phyloP scores from a whole-genome alignment of 2,329 filamentous ascomycete genomes.

The Hypomyces perniciosus region DNA sequence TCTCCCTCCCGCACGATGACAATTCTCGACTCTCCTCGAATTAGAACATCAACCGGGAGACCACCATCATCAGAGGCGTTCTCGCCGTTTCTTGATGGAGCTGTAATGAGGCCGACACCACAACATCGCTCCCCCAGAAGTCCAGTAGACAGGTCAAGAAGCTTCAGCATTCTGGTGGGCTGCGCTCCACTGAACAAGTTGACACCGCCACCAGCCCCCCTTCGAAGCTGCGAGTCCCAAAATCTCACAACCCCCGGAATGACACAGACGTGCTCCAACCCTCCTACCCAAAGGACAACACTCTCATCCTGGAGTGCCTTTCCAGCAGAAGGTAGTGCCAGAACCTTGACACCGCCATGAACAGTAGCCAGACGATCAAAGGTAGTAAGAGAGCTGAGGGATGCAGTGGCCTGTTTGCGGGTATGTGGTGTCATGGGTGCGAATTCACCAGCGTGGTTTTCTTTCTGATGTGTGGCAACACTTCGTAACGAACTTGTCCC shows the following conservation, averaged over 20 bases:
- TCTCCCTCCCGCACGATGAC: constrained; percentile 50
- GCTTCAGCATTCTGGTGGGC: constrained; percentile 49
- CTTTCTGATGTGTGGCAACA: constrained; percentile 29
- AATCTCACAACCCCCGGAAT: constrained; percentile 51
- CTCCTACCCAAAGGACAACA: constrained; percentile 51
- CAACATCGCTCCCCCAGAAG: constrained; percentile 53
- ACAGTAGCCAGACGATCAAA: constrained; percentile 47
- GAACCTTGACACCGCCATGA: constrained; percentile 47
- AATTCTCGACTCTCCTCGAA: constrained; percentile 51
- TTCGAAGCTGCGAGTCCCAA: constrained; percentile 54
- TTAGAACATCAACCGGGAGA: constrained; percentile 47
- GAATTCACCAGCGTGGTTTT: constrained; percentile 43
- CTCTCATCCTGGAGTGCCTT: constrained; percentile 46
- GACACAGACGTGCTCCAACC: constrained; percentile 50
- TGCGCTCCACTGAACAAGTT: constrained; percentile 52
- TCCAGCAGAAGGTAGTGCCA: constrained; percentile 36
- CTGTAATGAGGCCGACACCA: constrained; percentile 41
- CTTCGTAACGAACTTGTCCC: constrained; percentile 50
- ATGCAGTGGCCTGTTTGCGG: constrained; percentile 45
- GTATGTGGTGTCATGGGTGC: constrained; percentile 60
- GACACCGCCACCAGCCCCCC: constrained; percentile 42
- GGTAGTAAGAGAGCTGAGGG: constrained; percentile 36
- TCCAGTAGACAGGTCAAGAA: constrained; percentile 47
- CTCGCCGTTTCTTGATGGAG: constrained; percentile 23
- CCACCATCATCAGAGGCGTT: constrained; percentile 27